Conservation (phyloP, 805 yeast genomes). For the Saturnispora saitoi region DNA sequence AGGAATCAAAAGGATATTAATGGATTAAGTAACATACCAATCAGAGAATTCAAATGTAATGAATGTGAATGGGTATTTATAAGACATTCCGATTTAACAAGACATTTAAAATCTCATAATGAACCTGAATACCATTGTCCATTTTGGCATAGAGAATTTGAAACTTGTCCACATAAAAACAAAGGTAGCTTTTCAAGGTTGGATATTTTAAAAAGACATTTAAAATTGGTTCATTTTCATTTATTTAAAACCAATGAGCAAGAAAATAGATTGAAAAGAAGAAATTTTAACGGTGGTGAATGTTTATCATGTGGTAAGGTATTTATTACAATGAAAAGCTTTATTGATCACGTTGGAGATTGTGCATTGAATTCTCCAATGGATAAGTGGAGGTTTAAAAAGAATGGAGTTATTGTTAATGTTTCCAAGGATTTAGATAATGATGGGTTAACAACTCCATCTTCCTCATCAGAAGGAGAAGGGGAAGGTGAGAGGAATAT, state of each 20-base stretch:
- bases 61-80: slow-evolving; percentile 64
- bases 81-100: slow-evolving; percentile 57
- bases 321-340: slow-evolving; percentile 46
- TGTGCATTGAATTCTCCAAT: slow-evolving; percentile 41
- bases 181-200: slow-evolving; percentile 68
- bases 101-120: slow-evolving; percentile 60
- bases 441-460: neutral
- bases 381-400: slow-evolving; percentile 28
- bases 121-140: slow-evolving; percentile 67
- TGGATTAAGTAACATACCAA: neutral
- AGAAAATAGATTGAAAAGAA: neutral
- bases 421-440: slow-evolving; percentile 20
- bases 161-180: slow-evolving; percentile 61
- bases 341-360: slow-evolving; percentile 55
- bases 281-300: slow-evolving; percentile 35
- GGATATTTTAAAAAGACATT: slow-evolving; percentile 68
- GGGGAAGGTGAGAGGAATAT: neutral
- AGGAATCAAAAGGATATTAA: neutral
- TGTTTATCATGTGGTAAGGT: slow-evolving; percentile 55
- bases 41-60: slow-evolving; percentile 28
- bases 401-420: slow-evolving; percentile 24
- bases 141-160: slow-evolving; percentile 52
- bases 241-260: slow-evolving; percentile 18
- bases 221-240: slow-evolving; percentile 59
- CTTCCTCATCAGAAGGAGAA: neutral